Conservation (phyloP, 140 eudicot species). For the Ambrosia hybrid region DNA sequence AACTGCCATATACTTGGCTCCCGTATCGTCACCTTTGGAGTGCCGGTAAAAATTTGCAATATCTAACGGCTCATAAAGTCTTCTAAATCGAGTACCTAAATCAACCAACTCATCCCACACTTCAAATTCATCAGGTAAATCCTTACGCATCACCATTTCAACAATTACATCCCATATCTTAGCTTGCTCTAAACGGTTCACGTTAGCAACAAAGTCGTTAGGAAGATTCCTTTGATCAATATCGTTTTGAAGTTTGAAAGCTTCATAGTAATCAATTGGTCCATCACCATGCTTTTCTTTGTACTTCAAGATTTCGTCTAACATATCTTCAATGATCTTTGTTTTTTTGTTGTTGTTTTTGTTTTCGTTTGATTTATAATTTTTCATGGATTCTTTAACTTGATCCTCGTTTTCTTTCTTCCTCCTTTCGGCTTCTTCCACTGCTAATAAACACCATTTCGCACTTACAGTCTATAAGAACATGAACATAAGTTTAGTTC, state of each 20-base stretch:
- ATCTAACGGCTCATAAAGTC: slow-evolving; percentile 76
- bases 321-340: slow-evolving; percentile 32
- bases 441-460: slow-evolving; percentile 67
- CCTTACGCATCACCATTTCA: slow-evolving; percentile 67
- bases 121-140: slow-evolving; percentile 87
- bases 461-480: slow-evolving; percentile 51
- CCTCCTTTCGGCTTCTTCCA: slow-evolving; percentile 60
- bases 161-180: slow-evolving; percentile 70
- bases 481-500: slow-evolving; percentile 14
- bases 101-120: slow-evolving; percentile 50
- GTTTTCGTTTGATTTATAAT: background rate
- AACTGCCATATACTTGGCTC: slow-evolving; percentile 49
- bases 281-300: slow-evolving; percentile 31
- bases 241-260: slow-evolving; percentile 59
- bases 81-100: slow-evolving; percentile 54
- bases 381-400: slow-evolving; percentile 34
- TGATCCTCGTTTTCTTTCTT: slow-evolving; percentile 38
- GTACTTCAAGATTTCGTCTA: slow-evolving; percentile 42
- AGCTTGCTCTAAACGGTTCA: slow-evolving; percentile 62
- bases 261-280: slow-evolving; percentile 49
- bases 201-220: slow-evolving; percentile 56
- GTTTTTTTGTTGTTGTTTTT: too few relatives aligned
- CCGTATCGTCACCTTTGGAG: slow-evolving; percentile 53
- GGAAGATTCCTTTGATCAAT: too few relatives aligned
- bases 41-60: slow-evolving; percentile 83